phyloP scores from a whole-genome alignment of 495 filamentous ascomycete species.

The Xylaria venustula region DNA sequence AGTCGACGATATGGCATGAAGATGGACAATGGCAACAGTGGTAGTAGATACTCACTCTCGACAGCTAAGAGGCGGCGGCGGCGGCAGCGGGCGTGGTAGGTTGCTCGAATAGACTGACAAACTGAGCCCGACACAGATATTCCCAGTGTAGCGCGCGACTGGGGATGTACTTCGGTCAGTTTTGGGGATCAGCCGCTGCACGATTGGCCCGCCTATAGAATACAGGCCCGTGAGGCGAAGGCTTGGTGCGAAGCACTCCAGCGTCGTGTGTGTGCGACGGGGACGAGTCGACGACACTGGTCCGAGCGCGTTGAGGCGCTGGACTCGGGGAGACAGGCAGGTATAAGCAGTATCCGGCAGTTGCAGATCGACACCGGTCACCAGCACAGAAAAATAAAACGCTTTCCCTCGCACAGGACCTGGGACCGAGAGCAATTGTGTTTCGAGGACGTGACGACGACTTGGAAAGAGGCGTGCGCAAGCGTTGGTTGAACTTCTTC shows the following conservation, averaged over 20 bases:
- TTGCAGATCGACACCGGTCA: too few relatives aligned
- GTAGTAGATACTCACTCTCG: neutral
- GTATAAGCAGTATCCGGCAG: too few relatives aligned
- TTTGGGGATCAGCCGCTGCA: neutral
- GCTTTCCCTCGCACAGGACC: too few relatives aligned
- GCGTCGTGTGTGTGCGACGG: neutral
- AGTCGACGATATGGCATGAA: neutral
- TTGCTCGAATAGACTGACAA: neutral
- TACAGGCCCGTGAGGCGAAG: neutral
- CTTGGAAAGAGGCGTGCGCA: too few relatives aligned
- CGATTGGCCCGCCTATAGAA: neutral
- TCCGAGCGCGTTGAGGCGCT: neutral
- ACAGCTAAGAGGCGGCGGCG: too few relatives aligned
- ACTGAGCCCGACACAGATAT: too few relatives aligned
- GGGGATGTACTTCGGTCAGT: neutral
- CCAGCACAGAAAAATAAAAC: too few relatives aligned
- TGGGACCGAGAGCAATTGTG: too few relatives aligned
- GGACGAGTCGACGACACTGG: neutral
- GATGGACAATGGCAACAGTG: neutral
- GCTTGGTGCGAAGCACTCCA: too few relatives aligned
- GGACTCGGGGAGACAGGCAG: too few relatives aligned
- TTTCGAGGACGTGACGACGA: too few relatives aligned
- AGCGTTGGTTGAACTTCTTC: too few relatives aligned
- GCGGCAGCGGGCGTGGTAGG: neutral
- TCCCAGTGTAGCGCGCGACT: neutral